Percentiles rank a stretch among this genome's conserved stretches.
Conservation (phyloP, 2,329 filamentous ascomycete genomes). For the Pyrenochaeta sp. region DNA sequence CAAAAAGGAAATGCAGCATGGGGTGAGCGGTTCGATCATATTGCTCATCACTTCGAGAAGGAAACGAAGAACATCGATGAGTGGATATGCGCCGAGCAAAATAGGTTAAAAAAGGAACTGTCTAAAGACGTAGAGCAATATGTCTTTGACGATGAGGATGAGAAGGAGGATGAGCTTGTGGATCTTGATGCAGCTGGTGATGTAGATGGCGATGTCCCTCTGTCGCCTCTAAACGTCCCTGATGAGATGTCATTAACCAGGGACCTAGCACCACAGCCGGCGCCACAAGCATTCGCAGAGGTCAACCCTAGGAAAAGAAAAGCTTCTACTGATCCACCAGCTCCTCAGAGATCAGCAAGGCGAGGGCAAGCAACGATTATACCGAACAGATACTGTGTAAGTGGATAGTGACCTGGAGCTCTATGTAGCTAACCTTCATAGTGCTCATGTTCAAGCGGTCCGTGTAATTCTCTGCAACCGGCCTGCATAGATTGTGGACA, state of each 20-base stretch:
- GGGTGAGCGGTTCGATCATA: constrained; percentile 74
- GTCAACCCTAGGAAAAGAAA: constrained; percentile 2
- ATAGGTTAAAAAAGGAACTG: constrained; percentile 44
- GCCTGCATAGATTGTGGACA: constrained; percentile 17
- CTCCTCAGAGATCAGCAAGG: neutral
- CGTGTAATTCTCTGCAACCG: constrained; percentile 1
- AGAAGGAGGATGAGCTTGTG: constrained; percentile 7
- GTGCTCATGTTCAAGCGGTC: constrained; percentile 10
- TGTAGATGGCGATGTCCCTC: constrained; percentile 3
- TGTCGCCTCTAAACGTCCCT: neutral
- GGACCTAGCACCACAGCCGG: neutral
- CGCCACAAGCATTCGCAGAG: neutral
- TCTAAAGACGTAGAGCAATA: constrained; percentile 28
- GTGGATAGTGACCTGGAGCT: neutral
- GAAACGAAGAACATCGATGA: constrained; percentile 62
- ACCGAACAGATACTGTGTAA: constrained; percentile 15
- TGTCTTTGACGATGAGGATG: constrained; percentile 27
- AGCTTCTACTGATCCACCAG: neutral
- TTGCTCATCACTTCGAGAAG: constrained; percentile 74
- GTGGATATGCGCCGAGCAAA: constrained; percentile 61
- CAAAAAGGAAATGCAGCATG: constrained; percentile 63
- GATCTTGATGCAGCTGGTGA: constrained; percentile 5
- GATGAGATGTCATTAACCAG: neutral
- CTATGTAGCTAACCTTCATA: constrained; percentile 7
- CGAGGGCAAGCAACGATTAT: neutral